A percentile compares a stretch with the other conserved stretches of the same genome.
These are phyloP conservation scores for Podaxis sp. DNA, from an alignment of 768 basidiomycete species.

Conservation along the genomic window DNA sequence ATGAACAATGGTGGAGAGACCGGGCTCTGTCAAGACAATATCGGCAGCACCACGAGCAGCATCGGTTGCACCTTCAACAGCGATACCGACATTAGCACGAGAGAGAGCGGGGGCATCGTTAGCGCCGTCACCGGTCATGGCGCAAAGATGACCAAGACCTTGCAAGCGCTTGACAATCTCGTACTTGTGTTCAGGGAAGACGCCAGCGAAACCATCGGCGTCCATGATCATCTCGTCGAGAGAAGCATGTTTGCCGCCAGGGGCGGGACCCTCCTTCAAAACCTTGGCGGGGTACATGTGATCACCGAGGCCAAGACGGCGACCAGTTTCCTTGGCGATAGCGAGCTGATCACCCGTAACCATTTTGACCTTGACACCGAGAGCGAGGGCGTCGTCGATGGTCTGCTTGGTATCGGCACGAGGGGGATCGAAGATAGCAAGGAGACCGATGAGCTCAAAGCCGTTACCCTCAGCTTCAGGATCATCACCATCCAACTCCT, in stretches of 20 bases:
- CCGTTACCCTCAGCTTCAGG: constrained; percentile 88
- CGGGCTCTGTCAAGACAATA: constrained; percentile 96
- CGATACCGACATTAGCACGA: constrained; percentile 98
- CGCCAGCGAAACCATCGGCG: constrained; percentile 98
- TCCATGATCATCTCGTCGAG: constrained; percentile 99
- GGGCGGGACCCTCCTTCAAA: constrained; percentile 92
- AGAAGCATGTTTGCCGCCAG: constrained; percentile 76
- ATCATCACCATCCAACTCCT: constrained; percentile 87
- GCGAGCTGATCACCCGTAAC: constrained; percentile 99
- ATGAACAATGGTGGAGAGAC: constrained; percentile 98
- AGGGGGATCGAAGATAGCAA: constrained; percentile 97
- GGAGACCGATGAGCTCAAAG: constrained; percentile 95
- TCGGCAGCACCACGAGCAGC: constrained; percentile 98
- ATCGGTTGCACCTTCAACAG: constrained; percentile 98
- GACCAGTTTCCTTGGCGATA: constrained; percentile 98
- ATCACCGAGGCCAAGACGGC: constrained; percentile 96
- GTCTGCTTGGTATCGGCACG: constrained; percentile 99
- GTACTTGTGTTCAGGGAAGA: constrained; percentile 99
- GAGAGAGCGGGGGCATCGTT: constrained; percentile 98
- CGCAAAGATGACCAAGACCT: constrained; percentile 91
- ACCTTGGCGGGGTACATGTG: constrained; percentile 99
- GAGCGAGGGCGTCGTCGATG: constrained; percentile 93
- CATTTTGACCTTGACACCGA: constrained; percentile 99
- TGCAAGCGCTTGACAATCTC: constrained; percentile 99
- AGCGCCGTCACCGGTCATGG: constrained; percentile 99